phyloP scores from a whole-genome alignment of 768 basidiomycete species.

The Lactifluus volemus region DNA sequence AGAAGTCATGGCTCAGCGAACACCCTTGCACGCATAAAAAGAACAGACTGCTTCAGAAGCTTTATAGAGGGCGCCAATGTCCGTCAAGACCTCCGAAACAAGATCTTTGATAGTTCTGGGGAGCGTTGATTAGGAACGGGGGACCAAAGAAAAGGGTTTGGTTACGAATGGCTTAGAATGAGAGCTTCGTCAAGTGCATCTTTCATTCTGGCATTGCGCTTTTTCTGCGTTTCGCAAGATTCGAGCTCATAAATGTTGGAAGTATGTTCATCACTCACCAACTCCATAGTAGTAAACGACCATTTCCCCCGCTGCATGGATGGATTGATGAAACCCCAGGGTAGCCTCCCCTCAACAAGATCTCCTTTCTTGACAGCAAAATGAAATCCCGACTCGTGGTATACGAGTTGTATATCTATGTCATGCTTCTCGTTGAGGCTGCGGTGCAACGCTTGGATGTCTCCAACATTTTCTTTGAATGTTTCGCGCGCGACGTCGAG shows the following conservation, averaged over 20 bases:
- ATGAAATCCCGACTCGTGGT: conserved; percentile 67
- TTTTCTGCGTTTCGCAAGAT: conserved; percentile 45
- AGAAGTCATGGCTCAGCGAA: not conserved
- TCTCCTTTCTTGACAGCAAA: conserved; percentile 62
- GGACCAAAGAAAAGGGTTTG: not conserved
- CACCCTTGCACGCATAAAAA: not conserved
- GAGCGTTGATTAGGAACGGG: not conserved
- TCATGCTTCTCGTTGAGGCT: conserved; percentile 52
- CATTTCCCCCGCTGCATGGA: conserved; percentile 59
- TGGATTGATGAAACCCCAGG: conserved; percentile 63
- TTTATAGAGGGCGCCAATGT: conserved; percentile 79
- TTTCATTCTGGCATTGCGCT: conserved; percentile 81
- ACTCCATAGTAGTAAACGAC: conserved; percentile 70
- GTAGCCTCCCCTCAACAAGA: conserved; percentile 53
- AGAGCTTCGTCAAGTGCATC: conserved; percentile 88
- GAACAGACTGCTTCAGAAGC: conserved; percentile 75
- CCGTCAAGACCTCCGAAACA: conserved; percentile 54
- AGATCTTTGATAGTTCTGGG: conserved; percentile 73
- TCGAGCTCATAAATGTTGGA: not conserved
- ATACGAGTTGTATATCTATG: conserved; percentile 56
- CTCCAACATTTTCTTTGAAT: conserved; percentile 86
- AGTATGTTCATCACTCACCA: conserved; percentile 41
- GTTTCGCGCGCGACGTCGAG: conserved; percentile 95
- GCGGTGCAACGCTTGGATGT: conserved; percentile 65
- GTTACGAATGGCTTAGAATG: conserved; percentile 72